phyloP scores from a whole-genome alignment of 2,329 filamentous ascomycete species.

The Capronia americana region DNA sequence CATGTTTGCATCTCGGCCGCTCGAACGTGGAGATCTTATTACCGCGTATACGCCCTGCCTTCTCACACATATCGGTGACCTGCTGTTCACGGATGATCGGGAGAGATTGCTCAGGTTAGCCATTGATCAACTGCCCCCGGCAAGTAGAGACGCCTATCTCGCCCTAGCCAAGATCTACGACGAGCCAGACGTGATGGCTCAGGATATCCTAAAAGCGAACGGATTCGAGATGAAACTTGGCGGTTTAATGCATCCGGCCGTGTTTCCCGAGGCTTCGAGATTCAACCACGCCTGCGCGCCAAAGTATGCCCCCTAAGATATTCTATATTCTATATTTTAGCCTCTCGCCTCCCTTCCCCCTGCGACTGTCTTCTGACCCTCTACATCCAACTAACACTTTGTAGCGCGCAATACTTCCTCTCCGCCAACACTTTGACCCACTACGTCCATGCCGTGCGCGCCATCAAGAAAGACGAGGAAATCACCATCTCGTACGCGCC shows the following conservation, averaged over 20 bases:
- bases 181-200: constrained; percentile 22
- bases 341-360: background rate
- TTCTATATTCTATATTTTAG: background rate
- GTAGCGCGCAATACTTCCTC: constrained; percentile 33
- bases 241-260: constrained; percentile 29
- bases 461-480: constrained; percentile 86
- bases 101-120: constrained; percentile 29
- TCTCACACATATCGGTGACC: constrained; percentile 28
- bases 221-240: constrained; percentile 34
- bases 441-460: constrained; percentile 52
- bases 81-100: constrained; percentile 19
- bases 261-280: constrained; percentile 33
- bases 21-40: constrained; percentile 28
- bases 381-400: background rate
- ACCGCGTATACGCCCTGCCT: constrained; percentile 30
- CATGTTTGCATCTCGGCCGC: constrained; percentile 26
- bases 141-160: constrained; percentile 22
- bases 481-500: constrained; percentile 84
- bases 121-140: constrained; percentile 26
- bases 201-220: constrained; percentile 36
- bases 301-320: constrained; percentile 28
- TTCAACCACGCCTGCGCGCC: constrained; percentile 36
- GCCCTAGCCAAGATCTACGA: constrained; percentile 29
- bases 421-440: constrained; percentile 25
- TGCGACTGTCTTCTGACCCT: background rate